Base-by-base conservation (phyloP, 2,329 filamentous ascomycete species). In the Fonsecaea pedrosoi region DNA sequence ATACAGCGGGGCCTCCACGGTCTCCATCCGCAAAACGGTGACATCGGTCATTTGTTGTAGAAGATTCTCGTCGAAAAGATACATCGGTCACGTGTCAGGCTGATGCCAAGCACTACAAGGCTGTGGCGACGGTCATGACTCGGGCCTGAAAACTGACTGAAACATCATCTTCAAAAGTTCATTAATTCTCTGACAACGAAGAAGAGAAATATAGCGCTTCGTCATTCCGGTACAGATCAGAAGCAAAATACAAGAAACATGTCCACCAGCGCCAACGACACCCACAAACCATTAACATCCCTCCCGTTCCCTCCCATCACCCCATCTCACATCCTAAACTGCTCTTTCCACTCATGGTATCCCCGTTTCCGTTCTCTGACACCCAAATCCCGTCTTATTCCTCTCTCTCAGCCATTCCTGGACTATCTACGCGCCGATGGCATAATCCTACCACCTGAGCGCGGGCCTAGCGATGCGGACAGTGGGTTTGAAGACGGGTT, bases 291-390 rank as follows among this genome's bases (percentile, higher is more conserved):
- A 3, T 56, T 70, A 13, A 70, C 54, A 3, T 35, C 64, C 12
- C 82, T 92, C 18, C 87, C 87, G 21, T 98, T 99, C 75, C 91
- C 93, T 21, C 92, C 92, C 0, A 86, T 97, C 65, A 92, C 89
- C 37, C 91, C 89, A 76, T 87, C 90, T 55, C 94, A 99, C 75
- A 96, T 99, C 68, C 82, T 97, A 62, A 91, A 97, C 79, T 99
- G 94, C 80, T 96, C 95, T 50, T 97, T 96, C 78, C 91, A 97
- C 77, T 87, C 85, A 67, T 99, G 95, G 95, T 92, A 97, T 75
- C 88, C 91, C 56, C 89, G 86, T 85, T 92, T 96, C 77, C 90
- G 92, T 67, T 83, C 87, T 7, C 85, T 92, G 56, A 93, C 92
- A 38, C 91, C 96, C 53, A 95, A 94, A 81, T 93, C 94, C 2